Evolutionary conservation across 2,329 filamentous ascomycete species (phyloP).

Genomic region (Penicillium concentricum): DNA sequence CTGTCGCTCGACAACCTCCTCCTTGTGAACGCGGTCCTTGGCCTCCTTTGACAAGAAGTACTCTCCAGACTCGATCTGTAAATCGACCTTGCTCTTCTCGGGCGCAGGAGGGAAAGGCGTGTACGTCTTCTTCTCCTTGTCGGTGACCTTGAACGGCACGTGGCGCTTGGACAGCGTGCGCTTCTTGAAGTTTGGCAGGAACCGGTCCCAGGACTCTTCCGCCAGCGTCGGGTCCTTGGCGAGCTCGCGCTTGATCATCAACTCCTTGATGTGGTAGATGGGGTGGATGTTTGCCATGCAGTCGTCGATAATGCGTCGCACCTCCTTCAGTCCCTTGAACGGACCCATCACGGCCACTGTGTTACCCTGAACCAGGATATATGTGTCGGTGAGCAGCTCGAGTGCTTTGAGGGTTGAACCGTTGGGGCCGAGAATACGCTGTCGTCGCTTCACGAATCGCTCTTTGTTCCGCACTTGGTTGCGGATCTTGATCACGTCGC

Average conservation of each 20-base stretch:
- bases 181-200: constrained; percentile 96
- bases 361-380: constrained; percentile 94
- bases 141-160: constrained; percentile 78
- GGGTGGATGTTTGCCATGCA: constrained; percentile 94
- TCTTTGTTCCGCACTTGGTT: constrained; percentile 91
- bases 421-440: constrained; percentile 86
- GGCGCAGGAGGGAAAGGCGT: constrained; percentile 95
- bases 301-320: constrained; percentile 84
- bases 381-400: constrained; percentile 85
- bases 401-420: constrained; percentile 92
- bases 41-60: constrained; percentile 93
- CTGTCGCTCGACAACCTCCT: constrained; percentile 80
- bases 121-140: constrained; percentile 92
- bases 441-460: constrained; percentile 88
- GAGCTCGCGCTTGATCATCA: constrained; percentile 91
- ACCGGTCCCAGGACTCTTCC: constrained; percentile 91
- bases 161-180: constrained; percentile 80
- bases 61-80: constrained; percentile 96
- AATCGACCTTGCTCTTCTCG: constrained; percentile 98
- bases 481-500: constrained; percentile 94
- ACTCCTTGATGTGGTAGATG: constrained; percentile 90
- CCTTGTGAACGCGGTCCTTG: constrained; percentile 77
- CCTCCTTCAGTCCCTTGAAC: constrained; percentile 90
- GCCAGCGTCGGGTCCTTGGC: constrained; percentile 84
- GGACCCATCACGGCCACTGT: constrained; percentile 90